Conservation (phyloP, 768 basidiomycete species). For the Mycena vulgaris region DNA sequence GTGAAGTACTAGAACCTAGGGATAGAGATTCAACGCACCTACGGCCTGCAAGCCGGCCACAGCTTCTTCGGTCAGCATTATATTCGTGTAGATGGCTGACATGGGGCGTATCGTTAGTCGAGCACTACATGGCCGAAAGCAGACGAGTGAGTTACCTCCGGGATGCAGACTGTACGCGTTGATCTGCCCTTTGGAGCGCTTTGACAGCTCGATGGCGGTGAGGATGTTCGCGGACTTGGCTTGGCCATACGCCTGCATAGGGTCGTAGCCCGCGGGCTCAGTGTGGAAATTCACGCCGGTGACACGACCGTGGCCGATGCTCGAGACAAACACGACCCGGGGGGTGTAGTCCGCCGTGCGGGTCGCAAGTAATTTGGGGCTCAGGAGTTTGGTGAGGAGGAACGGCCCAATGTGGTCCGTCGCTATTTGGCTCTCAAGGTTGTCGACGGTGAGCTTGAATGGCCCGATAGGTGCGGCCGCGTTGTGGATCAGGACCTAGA, state of each 20-base stretch:
- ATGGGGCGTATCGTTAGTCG: too few species aligned
- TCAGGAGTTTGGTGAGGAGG: slow-evolving; percentile 14
- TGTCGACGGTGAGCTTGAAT: slow-evolving; percentile 21
- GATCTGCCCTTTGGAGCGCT: background rate
- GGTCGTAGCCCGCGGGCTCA: too few species aligned
- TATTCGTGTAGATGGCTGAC: too few species aligned
- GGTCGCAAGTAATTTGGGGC: background rate
- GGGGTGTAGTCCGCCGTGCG: background rate
- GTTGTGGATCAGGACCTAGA: slow-evolving; percentile 25
- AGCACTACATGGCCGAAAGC: too few species aligned
- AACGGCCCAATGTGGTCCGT: slow-evolving; percentile 13
- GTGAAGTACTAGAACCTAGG: too few species aligned
- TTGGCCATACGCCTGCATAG: background rate
- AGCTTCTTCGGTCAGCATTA: too few species aligned
- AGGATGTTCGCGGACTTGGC: slow-evolving; percentile 1
- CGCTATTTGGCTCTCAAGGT: slow-evolving; percentile 7
- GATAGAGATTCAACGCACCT: too few species aligned
- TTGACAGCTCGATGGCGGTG: slow-evolving; percentile 3
- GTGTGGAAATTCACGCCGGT: slow-evolving; percentile 8
- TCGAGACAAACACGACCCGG: slow-evolving; percentile 13
- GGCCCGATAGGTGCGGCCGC: background rate
- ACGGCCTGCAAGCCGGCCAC: too few species aligned
- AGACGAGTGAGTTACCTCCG: too few species aligned
- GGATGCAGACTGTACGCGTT: background rate
- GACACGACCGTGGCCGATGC: background rate